These are phyloP conservation scores for Brasenia schreberi DNA, from an alignment of 164 flowering plant genomes.

Conservation along the genomic window DNA sequence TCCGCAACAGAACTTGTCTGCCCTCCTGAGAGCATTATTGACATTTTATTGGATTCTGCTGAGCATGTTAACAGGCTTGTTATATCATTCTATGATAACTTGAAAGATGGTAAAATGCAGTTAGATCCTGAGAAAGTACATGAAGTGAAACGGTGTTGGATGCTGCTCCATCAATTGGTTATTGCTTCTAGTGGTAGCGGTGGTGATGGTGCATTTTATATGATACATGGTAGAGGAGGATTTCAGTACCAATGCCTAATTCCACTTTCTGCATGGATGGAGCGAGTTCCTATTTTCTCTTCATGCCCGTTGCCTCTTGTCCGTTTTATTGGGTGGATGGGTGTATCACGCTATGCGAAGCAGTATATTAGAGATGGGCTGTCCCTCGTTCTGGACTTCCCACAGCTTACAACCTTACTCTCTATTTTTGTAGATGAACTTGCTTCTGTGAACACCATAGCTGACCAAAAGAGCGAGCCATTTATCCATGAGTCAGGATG, in stretches of 20 bases:
- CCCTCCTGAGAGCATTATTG: slow-evolving; percentile 57
- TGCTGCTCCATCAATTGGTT: slow-evolving; percentile 63
- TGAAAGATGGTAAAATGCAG: slow-evolving; percentile 41
- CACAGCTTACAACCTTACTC: slow-evolving; percentile 43
- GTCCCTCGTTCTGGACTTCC: slow-evolving; percentile 53
- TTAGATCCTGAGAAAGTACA: slow-evolving; percentile 35
- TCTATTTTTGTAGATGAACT: slow-evolving; percentile 81
- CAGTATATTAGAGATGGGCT: slow-evolving; percentile 44
- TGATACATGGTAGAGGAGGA: slow-evolving; percentile 17
- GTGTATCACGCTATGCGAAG: slow-evolving; percentile 66
- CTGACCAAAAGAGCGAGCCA: slow-evolving; percentile 19
- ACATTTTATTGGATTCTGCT: slow-evolving; percentile 53
- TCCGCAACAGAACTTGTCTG: slow-evolving; percentile 64
- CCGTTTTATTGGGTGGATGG: slow-evolving; percentile 93
- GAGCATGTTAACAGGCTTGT: slow-evolving; percentile 49
- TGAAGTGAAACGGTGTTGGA: slow-evolving; percentile 69
- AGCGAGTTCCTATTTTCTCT: slow-evolving; percentile 51
- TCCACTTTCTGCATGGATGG: slow-evolving; percentile 69
- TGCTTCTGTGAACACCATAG: slow-evolving; percentile 35
- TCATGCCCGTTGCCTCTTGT: slow-evolving; percentile 47
- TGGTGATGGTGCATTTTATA: slow-evolving; percentile 24
- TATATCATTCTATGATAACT: slow-evolving; percentile 36
- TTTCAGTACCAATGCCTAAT: slow-evolving; percentile 38
- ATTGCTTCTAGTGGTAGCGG: slow-evolving; percentile 53
- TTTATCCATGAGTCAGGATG: slow-evolving; percentile 11